Conservation (phyloP, 352 stramenopile species). For the Phytophthora agathidicida region DNA sequence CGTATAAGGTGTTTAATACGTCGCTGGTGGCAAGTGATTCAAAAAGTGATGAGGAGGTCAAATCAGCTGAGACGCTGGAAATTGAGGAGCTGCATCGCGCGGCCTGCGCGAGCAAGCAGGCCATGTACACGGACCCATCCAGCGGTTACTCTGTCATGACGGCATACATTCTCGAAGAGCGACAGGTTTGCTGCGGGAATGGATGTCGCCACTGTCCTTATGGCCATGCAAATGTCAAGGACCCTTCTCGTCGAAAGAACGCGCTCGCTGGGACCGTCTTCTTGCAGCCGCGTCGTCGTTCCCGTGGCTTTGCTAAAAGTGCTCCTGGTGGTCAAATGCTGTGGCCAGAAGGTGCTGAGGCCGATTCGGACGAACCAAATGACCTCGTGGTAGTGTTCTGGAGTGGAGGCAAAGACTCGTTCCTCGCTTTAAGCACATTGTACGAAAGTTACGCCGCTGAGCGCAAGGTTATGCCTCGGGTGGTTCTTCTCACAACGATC, state of each 20-base stretch:
- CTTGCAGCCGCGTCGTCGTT: slow-evolving; percentile 33
- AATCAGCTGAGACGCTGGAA: slow-evolving; percentile 35
- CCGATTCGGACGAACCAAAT: slow-evolving; percentile 7
- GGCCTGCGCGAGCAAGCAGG: slow-evolving; percentile 68
- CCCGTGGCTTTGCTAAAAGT: slow-evolving; percentile 16
- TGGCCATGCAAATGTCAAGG: slow-evolving; percentile 80
- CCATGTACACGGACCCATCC: slow-evolving; percentile 85
- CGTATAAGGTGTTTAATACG: slow-evolving; percentile 45
- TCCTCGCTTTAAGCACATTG: slow-evolving; percentile 66
- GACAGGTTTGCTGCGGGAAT: slow-evolving; percentile 90
- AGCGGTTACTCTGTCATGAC: slow-evolving; percentile 92
- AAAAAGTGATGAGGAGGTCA: slow-evolving; percentile 4
- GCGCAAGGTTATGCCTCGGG: slow-evolving; percentile 44
- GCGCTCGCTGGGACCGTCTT: slow-evolving; percentile 44
- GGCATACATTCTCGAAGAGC: slow-evolving; percentile 65
- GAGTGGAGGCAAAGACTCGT: slow-evolving; percentile 91
- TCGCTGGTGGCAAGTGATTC: slow-evolving; percentile 2
- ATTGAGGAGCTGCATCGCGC: slow-evolving; percentile 74
- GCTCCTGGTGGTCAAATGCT: slow-evolving; percentile 36
- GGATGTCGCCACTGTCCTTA: slow-evolving; percentile 92
- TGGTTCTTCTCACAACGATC: slow-evolving; percentile 90
- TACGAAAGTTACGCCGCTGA: slow-evolving; percentile 38
- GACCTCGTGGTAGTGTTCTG: slow-evolving; percentile 88
- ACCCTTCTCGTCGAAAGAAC: slow-evolving; percentile 47
- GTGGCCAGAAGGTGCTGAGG: slow-evolving; percentile 25